Evolutionary conservation across 768 basidiomycete genomes (phyloP).

Genomic region (Russula virescens): DNA sequence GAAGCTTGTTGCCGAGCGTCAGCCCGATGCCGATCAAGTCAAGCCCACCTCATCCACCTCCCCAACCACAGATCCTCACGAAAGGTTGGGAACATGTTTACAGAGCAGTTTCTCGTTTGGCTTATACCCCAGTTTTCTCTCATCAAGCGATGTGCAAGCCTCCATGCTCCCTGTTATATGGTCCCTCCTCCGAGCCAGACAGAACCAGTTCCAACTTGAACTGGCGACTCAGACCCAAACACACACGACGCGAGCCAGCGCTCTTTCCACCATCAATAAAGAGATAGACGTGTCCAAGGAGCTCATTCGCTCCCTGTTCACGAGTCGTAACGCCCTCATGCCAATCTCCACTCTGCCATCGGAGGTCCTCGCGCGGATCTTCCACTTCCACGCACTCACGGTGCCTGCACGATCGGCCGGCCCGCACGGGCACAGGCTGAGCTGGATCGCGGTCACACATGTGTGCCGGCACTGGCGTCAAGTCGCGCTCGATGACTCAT

Average conservation of each 20-base stretch:
- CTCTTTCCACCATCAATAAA: not conserved
- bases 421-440: too few species aligned
- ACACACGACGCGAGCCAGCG: not conserved
- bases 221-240: too few species aligned
- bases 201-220: not conserved
- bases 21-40: too few species aligned
- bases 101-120: not conserved
- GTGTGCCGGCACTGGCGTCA: too few species aligned
- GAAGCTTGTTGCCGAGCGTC: too few species aligned
- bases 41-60: too few species aligned
- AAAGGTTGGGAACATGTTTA: not conserved
- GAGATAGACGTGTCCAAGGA: conserved; percentile 2
- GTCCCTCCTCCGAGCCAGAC: not conserved
- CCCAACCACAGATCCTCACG: too few species aligned
- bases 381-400: not conserved
- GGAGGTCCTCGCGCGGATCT: conserved; percentile 14
- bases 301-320: not conserved
- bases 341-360: conserved; percentile 10
- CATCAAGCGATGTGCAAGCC: not conserved
- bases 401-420: too few species aligned
- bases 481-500: too few species aligned
- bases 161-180: not conserved
- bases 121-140: not conserved
- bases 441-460: too few species aligned
- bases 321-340: conserved; percentile 6